A percentile compares a stretch with the other conserved stretches of the same genome.
Conservation (phyloP, 2,329 filamentous ascomycete species). For the Arthrobotrys musiformis region DNA sequence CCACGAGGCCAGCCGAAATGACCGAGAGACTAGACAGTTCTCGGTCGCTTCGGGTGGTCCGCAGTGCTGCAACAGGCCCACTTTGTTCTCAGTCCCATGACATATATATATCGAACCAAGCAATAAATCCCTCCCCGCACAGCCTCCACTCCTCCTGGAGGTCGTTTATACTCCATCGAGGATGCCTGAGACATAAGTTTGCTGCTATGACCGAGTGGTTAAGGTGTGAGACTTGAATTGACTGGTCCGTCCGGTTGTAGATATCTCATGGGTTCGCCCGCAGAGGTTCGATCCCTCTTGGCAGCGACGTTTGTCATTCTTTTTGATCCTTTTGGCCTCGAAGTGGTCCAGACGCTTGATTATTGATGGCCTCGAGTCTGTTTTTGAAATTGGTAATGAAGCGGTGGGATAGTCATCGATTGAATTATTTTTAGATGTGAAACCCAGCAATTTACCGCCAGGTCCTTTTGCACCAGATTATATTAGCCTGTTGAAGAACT, state of each 20-base stretch:
- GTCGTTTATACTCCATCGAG: not conserved
- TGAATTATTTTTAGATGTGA: not conserved
- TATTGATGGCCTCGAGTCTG: not conserved
- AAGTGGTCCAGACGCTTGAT: not conserved
- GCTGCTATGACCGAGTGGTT: conserved; percentile 57
- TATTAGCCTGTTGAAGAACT: not conserved
- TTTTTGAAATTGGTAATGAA: not conserved
- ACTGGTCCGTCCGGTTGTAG: conserved; percentile 12
- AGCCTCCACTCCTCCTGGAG: not conserved
- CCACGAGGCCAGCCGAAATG: conserved; percentile 23
- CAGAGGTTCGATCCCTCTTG: conserved; percentile 57
- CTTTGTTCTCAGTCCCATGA: not conserved
- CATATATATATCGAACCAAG: not conserved
- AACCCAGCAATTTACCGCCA: not conserved
- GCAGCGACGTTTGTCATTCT: conserved; percentile 46
- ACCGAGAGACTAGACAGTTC: conserved; percentile 2
- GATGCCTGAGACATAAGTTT: conserved; percentile 15
- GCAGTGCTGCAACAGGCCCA: not conserved
- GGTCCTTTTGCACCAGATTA: not conserved
- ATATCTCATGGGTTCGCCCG: conserved; percentile 56
- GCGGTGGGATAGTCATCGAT: not conserved
- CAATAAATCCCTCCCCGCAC: not conserved
- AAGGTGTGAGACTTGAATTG: conserved; percentile 56
- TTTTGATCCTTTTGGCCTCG: conserved; percentile 14
- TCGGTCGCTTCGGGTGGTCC: conserved; percentile 24